Base-by-base conservation (phyloP, 108 stramenopile genomes). In the Fragilaria crotonensis region DNA sequence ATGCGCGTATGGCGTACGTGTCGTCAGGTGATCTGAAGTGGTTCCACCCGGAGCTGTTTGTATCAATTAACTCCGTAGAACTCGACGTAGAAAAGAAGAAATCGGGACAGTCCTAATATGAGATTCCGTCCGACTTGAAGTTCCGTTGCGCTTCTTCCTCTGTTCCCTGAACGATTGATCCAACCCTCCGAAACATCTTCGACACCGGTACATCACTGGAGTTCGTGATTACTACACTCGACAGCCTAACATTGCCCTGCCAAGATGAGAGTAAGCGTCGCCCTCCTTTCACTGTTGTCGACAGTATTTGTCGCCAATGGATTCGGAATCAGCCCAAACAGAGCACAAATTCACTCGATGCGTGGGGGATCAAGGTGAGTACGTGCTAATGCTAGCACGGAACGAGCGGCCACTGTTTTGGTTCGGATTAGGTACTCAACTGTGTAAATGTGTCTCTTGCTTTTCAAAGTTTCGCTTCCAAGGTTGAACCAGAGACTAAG, bases 231-330 rank as follows among this genome's bases (percentile, higher is more conserved):
- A n/a, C n/a, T n/a, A n/a, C n/a, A n/a, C n/a, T n/a, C n/a, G 36
- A 14, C 36, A 41, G 11, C 14, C 36, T 11, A 41, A 41, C 14
- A 41, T 14, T 11, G 14, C 7, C 14, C 14, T 11, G 14, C 46
- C 20, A 60, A 45, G 2, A 56, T 36, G 55, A 56, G 27, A 26
- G 14, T 36, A n/a, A 26, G 32, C 17, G 23, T 19, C 33, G 55
- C 55, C 18, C 22, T 56, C 33, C 25, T 56, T 21, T 21, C 54
- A 22, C 33, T 56, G 54, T 21, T 56, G 32, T 56, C 54, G 31
- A 56, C 54, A 3, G 2, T 33, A 11, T 21, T 56, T 21, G 31
- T 31, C 4, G 31, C 54, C 30, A 56, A 56, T 56, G 54, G 30
- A 4, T 56, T 56, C 23, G 54, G 25, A 1, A 36, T 31, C 31